Evolutionary conservation across 352 stramenopile species (phyloP).

Genomic region (Pythium sukuiense): DNA sequence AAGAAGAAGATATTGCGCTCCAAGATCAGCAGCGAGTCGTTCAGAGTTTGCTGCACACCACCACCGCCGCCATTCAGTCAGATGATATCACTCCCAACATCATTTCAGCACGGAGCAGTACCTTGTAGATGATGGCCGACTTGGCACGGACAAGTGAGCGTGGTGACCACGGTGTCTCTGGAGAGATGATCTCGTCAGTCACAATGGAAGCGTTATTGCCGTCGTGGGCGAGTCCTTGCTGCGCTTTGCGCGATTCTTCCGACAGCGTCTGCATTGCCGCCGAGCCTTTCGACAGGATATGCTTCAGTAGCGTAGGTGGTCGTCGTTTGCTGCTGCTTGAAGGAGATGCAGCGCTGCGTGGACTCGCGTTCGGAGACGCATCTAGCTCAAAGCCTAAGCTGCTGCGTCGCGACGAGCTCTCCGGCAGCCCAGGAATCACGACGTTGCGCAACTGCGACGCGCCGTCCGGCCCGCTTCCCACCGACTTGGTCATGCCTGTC

Average conservation of each 20-base stretch:
- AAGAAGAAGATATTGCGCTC: slow-evolving; percentile 88
- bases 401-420: slow-evolving; percentile 9
- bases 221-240: slow-evolving; percentile 50
- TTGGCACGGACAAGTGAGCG: slow-evolving; percentile 84
- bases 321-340: background rate
- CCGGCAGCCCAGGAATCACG: slow-evolving; percentile 8
- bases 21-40: slow-evolving; percentile 77
- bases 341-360: background rate
- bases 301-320: slow-evolving; percentile 13
- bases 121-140: slow-evolving; percentile 87
- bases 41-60: slow-evolving; percentile 73
- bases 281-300: slow-evolving; percentile 16
- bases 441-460: background rate
- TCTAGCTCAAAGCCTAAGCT: slow-evolving; percentile 2
- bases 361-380: background rate
- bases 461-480: background rate
- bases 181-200: slow-evolving; percentile 40
- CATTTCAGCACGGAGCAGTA: slow-evolving; percentile 22
- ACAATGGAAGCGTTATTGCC: slow-evolving; percentile 84
- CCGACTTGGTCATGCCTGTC: slow-evolving; percentile 17
- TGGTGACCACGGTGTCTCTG: slow-evolving; percentile 77
- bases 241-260: slow-evolving; percentile 7
- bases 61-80: background rate
- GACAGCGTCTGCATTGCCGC: slow-evolving; percentile 8
- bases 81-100: background rate